These are phyloP conservation scores for Solanum hybrid DNA, from an alignment of 305 asterid species.

Conservation along the genomic window DNA sequence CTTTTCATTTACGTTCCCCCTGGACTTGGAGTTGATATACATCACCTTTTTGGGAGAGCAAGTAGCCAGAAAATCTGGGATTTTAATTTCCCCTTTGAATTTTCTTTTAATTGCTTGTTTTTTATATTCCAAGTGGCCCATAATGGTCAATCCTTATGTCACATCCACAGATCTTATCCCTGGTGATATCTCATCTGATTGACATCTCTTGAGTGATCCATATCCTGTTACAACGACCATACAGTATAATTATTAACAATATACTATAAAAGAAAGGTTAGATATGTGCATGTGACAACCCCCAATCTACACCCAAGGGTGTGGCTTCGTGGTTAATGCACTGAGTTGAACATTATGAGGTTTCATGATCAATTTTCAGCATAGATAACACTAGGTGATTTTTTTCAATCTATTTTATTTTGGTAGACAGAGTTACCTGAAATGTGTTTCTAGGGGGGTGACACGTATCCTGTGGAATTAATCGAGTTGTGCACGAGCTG, in stretches of 20 bases:
- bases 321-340: too few relatives aligned
- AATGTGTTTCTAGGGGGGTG: not conserved
- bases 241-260: not conserved
- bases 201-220: not conserved
- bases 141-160: not conserved
- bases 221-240: slow-evolving; percentile 2
- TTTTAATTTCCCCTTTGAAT: not conserved
- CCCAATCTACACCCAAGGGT: too few relatives aligned
- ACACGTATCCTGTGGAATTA: not conserved
- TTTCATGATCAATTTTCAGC: not conserved
- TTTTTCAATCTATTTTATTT: too few relatives aligned
- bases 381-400: not conserved
- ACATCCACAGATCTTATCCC: slow-evolving; percentile 15
- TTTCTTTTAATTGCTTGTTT: not conserved
- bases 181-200: slow-evolving; percentile 14
- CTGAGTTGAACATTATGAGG: not conserved
- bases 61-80: slow-evolving; percentile 10
- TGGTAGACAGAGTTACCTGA: not conserved
- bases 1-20: not conserved
- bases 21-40: not conserved
- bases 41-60: not conserved
- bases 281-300: not conserved
- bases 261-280: not conserved
- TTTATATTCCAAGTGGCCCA: not conserved
- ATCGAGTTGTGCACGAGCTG: not conserved